These are phyloP conservation scores for Aphanomyces invadans DNA, from an alignment of 352 stramenopile genomes.

Conservation along the genomic window DNA sequence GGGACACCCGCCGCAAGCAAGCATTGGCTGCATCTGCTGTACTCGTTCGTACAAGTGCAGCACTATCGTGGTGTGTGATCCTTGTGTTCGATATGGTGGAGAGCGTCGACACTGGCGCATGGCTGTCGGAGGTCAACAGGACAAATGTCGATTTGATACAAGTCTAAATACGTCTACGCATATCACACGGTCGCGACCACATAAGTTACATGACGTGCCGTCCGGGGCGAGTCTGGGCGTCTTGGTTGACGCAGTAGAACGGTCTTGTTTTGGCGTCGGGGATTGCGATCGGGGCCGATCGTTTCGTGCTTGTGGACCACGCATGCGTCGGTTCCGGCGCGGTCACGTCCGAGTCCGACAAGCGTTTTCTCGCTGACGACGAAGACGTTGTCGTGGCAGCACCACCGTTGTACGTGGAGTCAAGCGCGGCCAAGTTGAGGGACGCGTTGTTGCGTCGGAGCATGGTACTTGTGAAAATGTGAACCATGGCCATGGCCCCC, in stretches of 20 bases:
- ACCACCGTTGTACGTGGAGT: neutral
- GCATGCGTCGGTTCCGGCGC: neutral
- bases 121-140: too few species aligned
- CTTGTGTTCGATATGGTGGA: too few species aligned
- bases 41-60: too few species aligned
- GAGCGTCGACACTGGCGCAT: too few species aligned
- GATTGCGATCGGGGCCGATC: neutral
- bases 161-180: too few species aligned
- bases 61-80: too few species aligned
- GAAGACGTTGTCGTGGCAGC: too few species aligned
- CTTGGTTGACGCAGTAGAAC: conserved; percentile 1
- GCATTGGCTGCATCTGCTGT: too few species aligned
- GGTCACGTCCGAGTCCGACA: neutral
- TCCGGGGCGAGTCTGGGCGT: neutral
- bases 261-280: neutral
- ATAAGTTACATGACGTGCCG: neutral
- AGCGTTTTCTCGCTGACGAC: neutral
- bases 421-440: conserved; percentile 4
- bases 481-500: neutral
- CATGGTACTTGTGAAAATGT: conserved; percentile 2
- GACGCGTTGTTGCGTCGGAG: conserved; percentile 4
- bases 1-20: too few species aligned
- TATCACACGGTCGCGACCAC: too few species aligned
- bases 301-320: neutral
- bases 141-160: too few species aligned